Evolutionary conservation across 2,329 filamentous ascomycete genomes (phyloP).

Genomic region (Xylariaceae sp.): DNA sequence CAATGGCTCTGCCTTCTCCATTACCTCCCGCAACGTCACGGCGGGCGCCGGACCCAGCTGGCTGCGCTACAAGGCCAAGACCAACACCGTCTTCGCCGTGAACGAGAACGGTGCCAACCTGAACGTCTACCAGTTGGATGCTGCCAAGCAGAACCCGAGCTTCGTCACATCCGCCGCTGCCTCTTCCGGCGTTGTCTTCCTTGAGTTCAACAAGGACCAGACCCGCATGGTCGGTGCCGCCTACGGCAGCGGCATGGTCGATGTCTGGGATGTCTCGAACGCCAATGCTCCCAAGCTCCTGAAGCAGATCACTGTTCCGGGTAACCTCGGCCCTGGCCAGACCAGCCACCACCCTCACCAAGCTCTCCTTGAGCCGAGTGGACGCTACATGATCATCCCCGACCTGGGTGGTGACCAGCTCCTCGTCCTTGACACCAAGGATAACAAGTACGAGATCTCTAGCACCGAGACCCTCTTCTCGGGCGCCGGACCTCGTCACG

Average conservation of each 20-base stretch:
- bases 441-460: conserved; percentile 37
- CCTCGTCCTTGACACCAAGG: conserved; percentile 40
- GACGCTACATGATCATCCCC: conserved; percentile 44
- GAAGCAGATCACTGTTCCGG: conserved; percentile 36
- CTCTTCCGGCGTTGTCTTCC: conserved; percentile 42
- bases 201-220: conserved; percentile 42
- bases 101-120: conserved; percentile 42
- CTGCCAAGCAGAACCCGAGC: conserved; percentile 28
- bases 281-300: conserved; percentile 34
- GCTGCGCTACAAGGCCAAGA: conserved; percentile 38
- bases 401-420: conserved; percentile 48
- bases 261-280: conserved; percentile 42
- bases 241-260: conserved; percentile 39
- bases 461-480: conserved; percentile 33
- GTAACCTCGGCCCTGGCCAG: conserved; percentile 31
- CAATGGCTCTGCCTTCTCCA: conserved; percentile 36
- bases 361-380: conserved; percentile 43
- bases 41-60: conserved; percentile 39
- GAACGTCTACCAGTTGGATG: conserved; percentile 39
- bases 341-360: conserved; percentile 41
- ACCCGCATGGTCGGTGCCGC: conserved; percentile 42
- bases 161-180: conserved; percentile 32
- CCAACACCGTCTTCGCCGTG: conserved; percentile 41
- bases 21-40: conserved; percentile 34
- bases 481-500: conserved; percentile 47